Conservation (phyloP, 495 filamentous ascomycete species). For the Hyaloscypha hepaticicola region DNA sequence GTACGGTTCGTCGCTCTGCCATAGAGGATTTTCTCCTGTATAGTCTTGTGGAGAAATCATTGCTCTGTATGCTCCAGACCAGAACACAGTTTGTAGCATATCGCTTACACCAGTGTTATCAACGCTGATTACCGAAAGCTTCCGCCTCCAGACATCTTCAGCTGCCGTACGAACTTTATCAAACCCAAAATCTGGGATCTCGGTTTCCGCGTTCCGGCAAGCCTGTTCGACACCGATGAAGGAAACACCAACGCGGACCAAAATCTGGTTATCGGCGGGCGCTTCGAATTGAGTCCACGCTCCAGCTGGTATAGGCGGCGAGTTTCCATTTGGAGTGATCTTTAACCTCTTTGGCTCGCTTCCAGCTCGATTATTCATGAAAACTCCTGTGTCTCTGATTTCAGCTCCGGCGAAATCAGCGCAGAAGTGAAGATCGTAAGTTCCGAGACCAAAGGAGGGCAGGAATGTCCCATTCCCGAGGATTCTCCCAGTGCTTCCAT, state of each 20-base stretch:
- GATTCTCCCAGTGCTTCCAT: slow-evolving; percentile 56
- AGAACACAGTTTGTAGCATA: slow-evolving; percentile 61
- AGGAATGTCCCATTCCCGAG: slow-evolving; percentile 63
- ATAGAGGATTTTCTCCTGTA: slow-evolving; percentile 75
- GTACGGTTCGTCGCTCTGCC: slow-evolving; percentile 71
- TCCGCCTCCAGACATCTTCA: slow-evolving; percentile 59
- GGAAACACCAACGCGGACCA: slow-evolving; percentile 67
- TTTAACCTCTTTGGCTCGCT: slow-evolving; percentile 51
- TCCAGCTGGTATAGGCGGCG: slow-evolving; percentile 64
- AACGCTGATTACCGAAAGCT: slow-evolving; percentile 59
- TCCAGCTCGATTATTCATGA: slow-evolving; percentile 57
- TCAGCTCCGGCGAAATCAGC: slow-evolving; percentile 66
- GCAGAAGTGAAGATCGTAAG: slow-evolving; percentile 63
- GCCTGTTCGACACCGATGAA: slow-evolving; percentile 66
- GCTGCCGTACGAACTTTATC: slow-evolving; percentile 50
- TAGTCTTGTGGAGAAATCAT: slow-evolving; percentile 78
- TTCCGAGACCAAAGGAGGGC: slow-evolving; percentile 68
- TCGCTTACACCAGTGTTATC: slow-evolving; percentile 54
- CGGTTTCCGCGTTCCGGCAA: slow-evolving; percentile 64
- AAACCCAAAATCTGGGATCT: slow-evolving; percentile 70
- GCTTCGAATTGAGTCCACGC: slow-evolving; percentile 59
- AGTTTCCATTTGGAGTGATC: slow-evolving; percentile 57
- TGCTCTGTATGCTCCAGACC: slow-evolving; percentile 68
- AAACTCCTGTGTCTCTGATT: slow-evolving; percentile 64
- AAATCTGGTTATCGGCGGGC: slow-evolving; percentile 46